Conservation (phyloP, 2,329 filamentous ascomycete genomes). For the Bipolaris gigantea region DNA sequence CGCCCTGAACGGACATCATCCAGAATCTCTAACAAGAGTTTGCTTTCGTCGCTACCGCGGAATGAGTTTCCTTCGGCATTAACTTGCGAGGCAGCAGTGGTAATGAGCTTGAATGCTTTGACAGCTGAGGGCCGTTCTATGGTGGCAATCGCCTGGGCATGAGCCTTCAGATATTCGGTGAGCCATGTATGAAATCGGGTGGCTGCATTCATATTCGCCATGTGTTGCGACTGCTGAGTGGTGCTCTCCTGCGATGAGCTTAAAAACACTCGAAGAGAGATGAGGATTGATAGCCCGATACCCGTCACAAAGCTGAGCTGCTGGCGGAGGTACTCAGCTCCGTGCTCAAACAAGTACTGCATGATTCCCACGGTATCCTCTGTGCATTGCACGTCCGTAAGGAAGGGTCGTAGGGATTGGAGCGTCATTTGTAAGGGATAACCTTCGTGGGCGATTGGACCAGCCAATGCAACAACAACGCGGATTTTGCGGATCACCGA, state of each 20-base stretch:
- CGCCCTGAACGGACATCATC: conserved; percentile 66
- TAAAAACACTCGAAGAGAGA: conserved; percentile 76
- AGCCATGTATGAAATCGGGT: conserved; percentile 80
- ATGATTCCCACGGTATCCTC: conserved; percentile 87
- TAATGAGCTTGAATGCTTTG: conserved; percentile 66
- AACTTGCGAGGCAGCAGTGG: conserved; percentile 68
- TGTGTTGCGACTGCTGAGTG: conserved; percentile 82
- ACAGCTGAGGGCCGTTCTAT: conserved; percentile 38
- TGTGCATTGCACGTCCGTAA: conserved; percentile 83
- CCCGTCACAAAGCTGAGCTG: conserved; percentile 78
- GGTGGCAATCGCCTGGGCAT: conserved; percentile 27
- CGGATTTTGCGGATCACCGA: conserved; percentile 84
- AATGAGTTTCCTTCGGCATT: conserved; percentile 69
- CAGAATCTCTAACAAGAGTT: conserved; percentile 76
- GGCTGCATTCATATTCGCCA: conserved; percentile 73
- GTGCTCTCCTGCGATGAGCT: conserved; percentile 75
- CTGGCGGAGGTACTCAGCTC: conserved; percentile 64
- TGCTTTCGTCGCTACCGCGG: conserved; percentile 73
- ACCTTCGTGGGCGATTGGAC: conserved; percentile 68
- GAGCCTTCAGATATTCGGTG: conserved; percentile 65
- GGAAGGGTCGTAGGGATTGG: conserved; percentile 74
- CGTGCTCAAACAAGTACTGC: conserved; percentile 76
- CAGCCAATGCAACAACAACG: conserved; percentile 77
- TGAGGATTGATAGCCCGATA: conserved; percentile 75
- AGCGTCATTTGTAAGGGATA: conserved; percentile 92